These are phyloP conservation scores for Cutaneotrichosporon sp. DNA, from an alignment of 1,284 basidiomycete species.

Conservation along the genomic window DNA sequence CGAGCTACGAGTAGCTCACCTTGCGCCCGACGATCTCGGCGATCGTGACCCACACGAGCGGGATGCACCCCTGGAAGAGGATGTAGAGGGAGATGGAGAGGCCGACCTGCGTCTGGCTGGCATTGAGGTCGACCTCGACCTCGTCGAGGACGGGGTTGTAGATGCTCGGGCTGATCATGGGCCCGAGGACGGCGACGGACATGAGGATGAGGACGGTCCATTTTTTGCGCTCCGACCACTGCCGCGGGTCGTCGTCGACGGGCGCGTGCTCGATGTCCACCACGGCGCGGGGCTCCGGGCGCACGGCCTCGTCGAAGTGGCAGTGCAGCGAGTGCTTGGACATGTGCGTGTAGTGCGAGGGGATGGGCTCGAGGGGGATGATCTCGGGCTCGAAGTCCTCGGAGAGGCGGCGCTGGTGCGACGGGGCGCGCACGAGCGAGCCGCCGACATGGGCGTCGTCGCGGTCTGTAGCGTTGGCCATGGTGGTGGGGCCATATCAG, in stretches of 20 bases:
- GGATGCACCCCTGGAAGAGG: slow-evolving; percentile 55
- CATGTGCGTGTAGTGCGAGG: background rate
- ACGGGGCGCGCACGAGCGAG: slow-evolving; percentile 14
- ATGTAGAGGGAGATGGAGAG: slow-evolving; percentile 76
- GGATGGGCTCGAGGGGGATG: background rate
- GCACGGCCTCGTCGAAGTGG: slow-evolving; percentile 26
- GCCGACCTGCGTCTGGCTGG: slow-evolving; percentile 68
- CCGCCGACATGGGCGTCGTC: slow-evolving; percentile 3
- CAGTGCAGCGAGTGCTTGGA: slow-evolving; percentile 21
- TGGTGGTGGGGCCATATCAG: background rate
- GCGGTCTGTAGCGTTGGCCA: slow-evolving; percentile 17
- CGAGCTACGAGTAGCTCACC: slow-evolving; percentile 59
- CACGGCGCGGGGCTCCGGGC: too few relatives aligned
- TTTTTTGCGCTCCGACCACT: slow-evolving; percentile 71
- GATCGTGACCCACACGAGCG: slow-evolving; percentile 44
- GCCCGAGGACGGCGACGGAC: slow-evolving; percentile 56
- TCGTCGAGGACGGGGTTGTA: slow-evolving; percentile 59
- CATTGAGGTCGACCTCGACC: slow-evolving; percentile 66
- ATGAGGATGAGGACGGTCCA: slow-evolving; percentile 41
- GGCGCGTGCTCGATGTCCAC: slow-evolving; percentile 67
- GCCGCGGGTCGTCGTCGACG: slow-evolving; percentile 74
- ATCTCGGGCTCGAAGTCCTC: background rate
- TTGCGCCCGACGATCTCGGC: slow-evolving; percentile 80
- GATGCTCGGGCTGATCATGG: slow-evolving; percentile 62
- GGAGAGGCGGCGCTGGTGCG: background rate